Evolutionary conservation across 345 rosid species (phyloP).

Genomic region (Anastatica hierochuntica): DNA sequence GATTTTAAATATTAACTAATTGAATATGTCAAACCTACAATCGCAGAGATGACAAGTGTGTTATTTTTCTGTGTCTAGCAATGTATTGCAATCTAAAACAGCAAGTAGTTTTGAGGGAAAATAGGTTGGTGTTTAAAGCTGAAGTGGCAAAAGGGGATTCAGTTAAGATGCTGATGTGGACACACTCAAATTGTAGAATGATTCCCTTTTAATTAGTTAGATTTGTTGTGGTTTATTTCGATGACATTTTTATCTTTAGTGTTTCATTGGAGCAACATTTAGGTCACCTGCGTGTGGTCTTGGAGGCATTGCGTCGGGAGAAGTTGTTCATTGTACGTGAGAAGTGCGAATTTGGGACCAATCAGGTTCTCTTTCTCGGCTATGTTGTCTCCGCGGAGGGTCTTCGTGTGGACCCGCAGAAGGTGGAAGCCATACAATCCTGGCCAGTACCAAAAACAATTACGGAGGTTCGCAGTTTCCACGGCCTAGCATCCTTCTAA

Average conservation of each 20-base stretch:
- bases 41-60: too few species aligned
- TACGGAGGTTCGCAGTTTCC: neutral
- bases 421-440: neutral
- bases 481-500: neutral
- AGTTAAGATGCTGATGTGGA: too few species aligned
- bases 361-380: too few species aligned
- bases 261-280: neutral
- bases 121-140: too few species aligned
- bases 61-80: too few species aligned
- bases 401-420: neutral
- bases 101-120: too few species aligned
- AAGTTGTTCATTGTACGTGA: neutral
- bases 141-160: too few species aligned
- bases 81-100: too few species aligned
- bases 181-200: too few species aligned
- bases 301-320: neutral
- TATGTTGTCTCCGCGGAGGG: neutral
- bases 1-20: too few species aligned
- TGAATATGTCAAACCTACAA: too few species aligned
- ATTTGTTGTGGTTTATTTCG: neutral
- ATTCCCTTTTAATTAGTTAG: too few species aligned
- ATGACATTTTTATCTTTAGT: neutral
- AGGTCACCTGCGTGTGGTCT: neutral
- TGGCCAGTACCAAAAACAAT: neutral
- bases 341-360: neutral